Evolutionary conservation across 768 basidiomycete species (phyloP), one percentile per base, ranked within the genome.

Genomic region (Tylopilus sp.): DNA sequence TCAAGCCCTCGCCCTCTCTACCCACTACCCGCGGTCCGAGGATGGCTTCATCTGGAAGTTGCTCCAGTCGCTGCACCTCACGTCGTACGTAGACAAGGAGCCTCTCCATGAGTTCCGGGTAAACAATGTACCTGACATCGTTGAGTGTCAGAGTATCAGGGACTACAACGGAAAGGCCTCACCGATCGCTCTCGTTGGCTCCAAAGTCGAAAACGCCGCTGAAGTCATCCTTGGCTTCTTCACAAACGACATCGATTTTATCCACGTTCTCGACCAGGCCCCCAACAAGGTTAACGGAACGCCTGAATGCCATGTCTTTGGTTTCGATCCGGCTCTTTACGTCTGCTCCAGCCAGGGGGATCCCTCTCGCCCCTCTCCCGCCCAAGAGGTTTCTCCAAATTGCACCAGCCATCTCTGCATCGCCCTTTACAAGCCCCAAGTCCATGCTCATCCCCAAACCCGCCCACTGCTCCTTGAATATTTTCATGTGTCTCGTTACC

Each of bases 371-470:
- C 6, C 92, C 94, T 12, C 91, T 79, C 1, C 82, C 89, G 8
- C 88, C 92, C 36, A 97, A 83, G 33, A 97, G 62, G 67, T 98
- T 97, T 44, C 95, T 76, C 95, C 95, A 98, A 0, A 97, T 71
- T 1, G 91, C 88, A 13, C 75, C 86, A 1, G 95, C 91, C 69
- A 98, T 75, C 56, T 94, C 89, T 53, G 80, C 75, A 65, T 98
- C 95, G 21, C 84, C 82, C 41, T 75, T 77, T 5, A 85, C 78
- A 28, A 95, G 76, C 1, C 81, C 88, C 13, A 94, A 70, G 66
- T 97, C 93, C 60, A 93, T 79, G 3, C 86, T 78, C 57, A 94
- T 74, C 17, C 82, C 81, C 57, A 92, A 74, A 2, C 95, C 95
- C 6, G 83, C 79, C 88, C 89, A 94, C 64, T 95, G 93, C 66